Evolutionary conservation across 139 green algal genomes (phyloP), one percentile per base, ranked within the genome.

Genomic region (Haematococcus sp.): DNA sequence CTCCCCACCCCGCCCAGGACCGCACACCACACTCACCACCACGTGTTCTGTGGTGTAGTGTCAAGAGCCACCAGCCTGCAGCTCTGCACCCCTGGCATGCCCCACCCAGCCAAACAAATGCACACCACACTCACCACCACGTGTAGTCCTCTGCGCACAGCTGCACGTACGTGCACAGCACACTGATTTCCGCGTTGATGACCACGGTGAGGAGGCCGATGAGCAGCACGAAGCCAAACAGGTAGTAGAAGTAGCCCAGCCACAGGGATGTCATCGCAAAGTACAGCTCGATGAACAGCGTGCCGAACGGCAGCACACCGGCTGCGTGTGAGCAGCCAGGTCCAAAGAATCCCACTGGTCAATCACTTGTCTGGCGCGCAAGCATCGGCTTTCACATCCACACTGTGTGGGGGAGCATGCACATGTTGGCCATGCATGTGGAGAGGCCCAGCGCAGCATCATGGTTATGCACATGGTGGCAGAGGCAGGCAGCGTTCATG

Each of bases 161-260:
- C 83, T 97, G 92, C 64, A 94, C 85, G 60, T 91, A 92, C n/a
- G 90, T 95, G 82, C 89, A 95, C 63, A 96, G 89, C 40, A 97
- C 80, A 16, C 82, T 74, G 59, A 95, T 91, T 76, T 97, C 91
- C 9, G 88, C 79, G 35, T 89, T 96, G 81, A 97, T 94, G 72
- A 97, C 64, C 17, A 93, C 74, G 4, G 91, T 96, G 16, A 98
- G 83, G 27, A 87, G n/a, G 13, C 87, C 87, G 59, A 97, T 92
- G 32, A 97, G 73, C 75, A 96, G 90, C 58, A 96, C 87, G 76
- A 96, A 97, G 58, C 88, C 89, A 70, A 98, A 97, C 60, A 94
- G 90, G 88, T 97, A 98, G 88, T 98, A 98, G 63, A 96, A 97
- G 86, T 93, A 97, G 40, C 92, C 92, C 76, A 96, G 89, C 94